Evolutionary conservation across 1,139 yeast species (phyloP).

Genomic region (Geotrichum macrosporum): DNA sequence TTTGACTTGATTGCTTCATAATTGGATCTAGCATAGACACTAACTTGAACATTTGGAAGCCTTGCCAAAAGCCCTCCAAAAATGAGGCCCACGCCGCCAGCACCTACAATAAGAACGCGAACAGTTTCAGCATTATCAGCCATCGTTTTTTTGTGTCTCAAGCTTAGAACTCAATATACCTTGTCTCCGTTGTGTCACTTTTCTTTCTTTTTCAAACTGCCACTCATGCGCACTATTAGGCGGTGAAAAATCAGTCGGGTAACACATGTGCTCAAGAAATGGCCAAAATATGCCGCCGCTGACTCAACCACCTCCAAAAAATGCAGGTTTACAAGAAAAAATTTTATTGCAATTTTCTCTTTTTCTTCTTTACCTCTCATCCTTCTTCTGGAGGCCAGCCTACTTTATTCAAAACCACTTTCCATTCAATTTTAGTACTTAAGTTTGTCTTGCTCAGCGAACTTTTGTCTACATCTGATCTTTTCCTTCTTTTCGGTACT

Average conservation of each 20-base stretch:
- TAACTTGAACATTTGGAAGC: slow-evolving; percentile 20
- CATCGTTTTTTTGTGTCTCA: too few species aligned
- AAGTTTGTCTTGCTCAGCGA: slow-evolving; percentile 1
- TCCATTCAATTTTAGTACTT: background rate
- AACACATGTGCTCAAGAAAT: too few species aligned
- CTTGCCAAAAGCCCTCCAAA: slow-evolving; percentile 21
- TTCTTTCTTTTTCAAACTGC: too few species aligned
- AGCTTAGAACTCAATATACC: too few species aligned
- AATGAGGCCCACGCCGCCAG: slow-evolving; percentile 29
- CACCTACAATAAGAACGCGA: slow-evolving; percentile 25
- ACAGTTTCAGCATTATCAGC: background rate
- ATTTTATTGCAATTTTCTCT: background rate
- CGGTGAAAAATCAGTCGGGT: too few species aligned
- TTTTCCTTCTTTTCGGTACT: slow-evolving; percentile 1
- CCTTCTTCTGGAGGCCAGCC: slow-evolving; percentile 22
- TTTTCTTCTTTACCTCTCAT: slow-evolving; percentile 20
- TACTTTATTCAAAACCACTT: slow-evolving; percentile 1
- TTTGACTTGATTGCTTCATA: slow-evolving; percentile 22
- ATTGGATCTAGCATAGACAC: slow-evolving; percentile 27
- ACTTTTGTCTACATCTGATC: background rate
- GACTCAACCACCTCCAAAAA: too few species aligned
- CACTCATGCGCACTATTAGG: too few species aligned
- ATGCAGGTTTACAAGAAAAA: background rate
- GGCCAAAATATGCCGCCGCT: too few species aligned
- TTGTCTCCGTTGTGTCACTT: too few species aligned